phyloP scores from a whole-genome alignment of 352 stramenopile species.

The Phytophthora fragariae region DNA sequence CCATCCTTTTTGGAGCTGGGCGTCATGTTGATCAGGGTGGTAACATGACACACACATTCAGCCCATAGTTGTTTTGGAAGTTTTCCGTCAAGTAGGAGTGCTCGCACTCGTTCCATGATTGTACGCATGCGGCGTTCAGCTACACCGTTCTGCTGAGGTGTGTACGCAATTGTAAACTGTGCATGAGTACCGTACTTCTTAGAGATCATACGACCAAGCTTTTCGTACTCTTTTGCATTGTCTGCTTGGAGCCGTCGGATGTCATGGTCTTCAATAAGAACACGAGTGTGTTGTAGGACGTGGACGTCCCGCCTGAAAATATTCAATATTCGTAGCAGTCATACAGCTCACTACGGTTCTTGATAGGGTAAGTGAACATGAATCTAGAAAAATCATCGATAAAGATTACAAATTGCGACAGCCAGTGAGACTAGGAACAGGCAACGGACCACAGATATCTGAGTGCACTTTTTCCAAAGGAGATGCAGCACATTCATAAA shows the following conservation, averaged over 20 bases:
- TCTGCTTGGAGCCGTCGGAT: conserved; percentile 7
- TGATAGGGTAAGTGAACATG: conserved; percentile 30
- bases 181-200: conserved; percentile 23
- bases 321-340: conserved; percentile 27
- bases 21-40: conserved; percentile 13
- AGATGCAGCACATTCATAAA: conserved; percentile 28
- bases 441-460: conserved; percentile 21
- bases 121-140: conserved; percentile 27
- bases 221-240: conserved; percentile 24
- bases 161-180: conserved; percentile 26
- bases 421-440: conserved; percentile 17
- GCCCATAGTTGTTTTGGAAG: conserved; percentile 2
- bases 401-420: conserved; percentile 29
- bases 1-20: background rate
- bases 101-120: conserved; percentile 14
- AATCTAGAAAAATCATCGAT: conserved; percentile 33
- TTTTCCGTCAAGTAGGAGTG: background rate
- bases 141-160: conserved; percentile 24
- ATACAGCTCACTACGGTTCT: conserved; percentile 18
- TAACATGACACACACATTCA: conserved; percentile 16
- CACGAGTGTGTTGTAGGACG: conserved; percentile 1
- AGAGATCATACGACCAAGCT: conserved; percentile 15
- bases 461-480: conserved; percentile 18
- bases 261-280: background rate
- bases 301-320: conserved; percentile 8